Conservation (phyloP, 805 yeast species). For the Nakazawaea ernobii region DNA sequence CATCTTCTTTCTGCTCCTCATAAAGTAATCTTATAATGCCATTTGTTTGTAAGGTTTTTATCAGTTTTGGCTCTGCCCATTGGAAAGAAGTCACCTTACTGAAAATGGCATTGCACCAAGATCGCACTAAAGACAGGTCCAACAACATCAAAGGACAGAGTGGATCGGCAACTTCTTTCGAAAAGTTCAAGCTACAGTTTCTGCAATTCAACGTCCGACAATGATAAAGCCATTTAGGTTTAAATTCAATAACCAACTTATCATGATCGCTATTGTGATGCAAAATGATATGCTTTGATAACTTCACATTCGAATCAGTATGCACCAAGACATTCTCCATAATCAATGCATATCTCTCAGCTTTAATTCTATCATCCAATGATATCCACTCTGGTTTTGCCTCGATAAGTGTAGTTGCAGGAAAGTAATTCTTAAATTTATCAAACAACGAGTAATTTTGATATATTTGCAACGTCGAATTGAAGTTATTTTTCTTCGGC, state of each 20-base stretch:
- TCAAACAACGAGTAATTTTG: neutral
- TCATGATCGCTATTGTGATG: neutral
- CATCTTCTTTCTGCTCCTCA: constrained; percentile 27
- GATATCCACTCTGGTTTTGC: neutral
- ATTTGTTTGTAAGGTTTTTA: constrained; percentile 13
- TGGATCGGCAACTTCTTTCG: constrained; percentile 25
- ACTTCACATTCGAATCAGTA: constrained; percentile 12
- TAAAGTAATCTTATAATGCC: constrained; percentile 16
- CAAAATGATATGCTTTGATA: neutral
- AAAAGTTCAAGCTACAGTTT: constrained; percentile 35
- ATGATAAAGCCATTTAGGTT: constrained; percentile 47
- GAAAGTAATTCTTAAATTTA: neutral
- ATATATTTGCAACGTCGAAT: neutral
- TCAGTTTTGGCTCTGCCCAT: constrained; percentile 29
- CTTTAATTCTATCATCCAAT: neutral
- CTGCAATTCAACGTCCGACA: constrained; percentile 33
- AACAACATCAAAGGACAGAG: constrained; percentile 37
- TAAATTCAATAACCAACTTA: constrained; percentile 32
- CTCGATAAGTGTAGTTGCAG: neutral
- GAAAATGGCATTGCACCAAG: constrained; percentile 31
- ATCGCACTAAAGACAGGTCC: constrained; percentile 21
- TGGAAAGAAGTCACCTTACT: constrained; percentile 17
- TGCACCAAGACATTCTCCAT: constrained; percentile 1
- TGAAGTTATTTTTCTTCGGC: neutral
- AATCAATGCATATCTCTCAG: neutral